These are phyloP conservation scores for Phytophthora aleatoria DNA, from an alignment of 352 stramenopile species.

Conservation along the genomic window DNA sequence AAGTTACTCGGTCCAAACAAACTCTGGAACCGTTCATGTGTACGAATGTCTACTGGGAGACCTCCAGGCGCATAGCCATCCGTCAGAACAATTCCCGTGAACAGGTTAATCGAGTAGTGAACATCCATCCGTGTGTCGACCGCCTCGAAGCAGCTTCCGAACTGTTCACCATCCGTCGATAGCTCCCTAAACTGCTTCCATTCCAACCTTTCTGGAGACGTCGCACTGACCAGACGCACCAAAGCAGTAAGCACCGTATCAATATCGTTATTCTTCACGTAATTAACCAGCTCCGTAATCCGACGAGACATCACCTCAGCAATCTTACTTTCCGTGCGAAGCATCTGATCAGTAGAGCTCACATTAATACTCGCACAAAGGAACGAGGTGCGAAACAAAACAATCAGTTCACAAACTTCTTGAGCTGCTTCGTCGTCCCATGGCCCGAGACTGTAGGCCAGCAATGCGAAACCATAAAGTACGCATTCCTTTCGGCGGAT, in stretches of 20 bases:
- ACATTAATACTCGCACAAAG: constrained; percentile 30
- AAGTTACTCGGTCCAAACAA: constrained; percentile 61
- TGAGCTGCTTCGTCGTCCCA: constrained; percentile 16
- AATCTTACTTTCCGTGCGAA: constrained; percentile 30
- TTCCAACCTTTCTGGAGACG: constrained; percentile 18
- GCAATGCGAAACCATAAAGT: constrained; percentile 50
- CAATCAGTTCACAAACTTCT: constrained; percentile 49
- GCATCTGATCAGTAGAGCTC: constrained; percentile 23
- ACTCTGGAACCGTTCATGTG: constrained; percentile 32
- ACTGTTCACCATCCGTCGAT: neutral
- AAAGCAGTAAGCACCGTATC: constrained; percentile 24
- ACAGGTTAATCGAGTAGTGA: constrained; percentile 58
- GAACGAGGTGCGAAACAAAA: constrained; percentile 50
- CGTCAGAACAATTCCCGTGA: constrained; percentile 45
- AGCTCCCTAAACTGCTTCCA: constrained; percentile 29
- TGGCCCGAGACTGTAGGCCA: constrained; percentile 30
- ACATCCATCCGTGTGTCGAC: constrained; percentile 16
- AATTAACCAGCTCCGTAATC: constrained; percentile 22
- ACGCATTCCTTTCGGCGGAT: constrained; percentile 47
- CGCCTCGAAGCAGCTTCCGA: constrained; percentile 41
- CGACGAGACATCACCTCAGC: constrained; percentile 42
- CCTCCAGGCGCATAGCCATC: constrained; percentile 46
- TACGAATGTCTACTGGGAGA: constrained; percentile 43
- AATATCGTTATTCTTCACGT: constrained; percentile 6
- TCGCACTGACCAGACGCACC: constrained; percentile 31